Conservation (phyloP, 768 basidiomycete genomes). For the Lactarius hatsudake region DNA sequence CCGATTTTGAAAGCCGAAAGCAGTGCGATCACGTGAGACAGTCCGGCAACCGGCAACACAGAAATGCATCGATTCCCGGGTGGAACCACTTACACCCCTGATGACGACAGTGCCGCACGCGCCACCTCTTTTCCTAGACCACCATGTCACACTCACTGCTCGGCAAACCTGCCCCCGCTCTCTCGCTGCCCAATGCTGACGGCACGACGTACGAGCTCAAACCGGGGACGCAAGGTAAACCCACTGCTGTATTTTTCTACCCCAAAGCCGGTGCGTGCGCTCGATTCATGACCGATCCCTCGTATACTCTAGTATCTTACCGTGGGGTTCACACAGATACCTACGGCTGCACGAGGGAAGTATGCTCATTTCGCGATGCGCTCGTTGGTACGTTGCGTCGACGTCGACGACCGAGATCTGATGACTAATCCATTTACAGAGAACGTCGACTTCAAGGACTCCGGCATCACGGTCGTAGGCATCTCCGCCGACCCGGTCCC, state of each 20-base stretch:
- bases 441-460: constrained; percentile 61
- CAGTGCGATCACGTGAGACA: background rate
- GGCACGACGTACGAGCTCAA: constrained; percentile 59
- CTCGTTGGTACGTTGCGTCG: constrained; percentile 47
- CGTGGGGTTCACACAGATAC: constrained; percentile 43
- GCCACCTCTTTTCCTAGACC: background rate
- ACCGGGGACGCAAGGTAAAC: constrained; percentile 54
- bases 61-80: background rate
- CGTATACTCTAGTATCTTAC: background rate
- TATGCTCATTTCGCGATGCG: constrained; percentile 80
- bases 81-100: too few species aligned
- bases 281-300: constrained; percentile 13
- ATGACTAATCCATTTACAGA: constrained; percentile 37
- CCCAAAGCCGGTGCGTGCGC: constrained; percentile 57
- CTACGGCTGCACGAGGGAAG: constrained; percentile 78
- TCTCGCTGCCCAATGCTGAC: constrained; percentile 63
- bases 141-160: constrained; percentile 45
- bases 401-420: background rate
- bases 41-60: background rate
- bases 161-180: constrained; percentile 60
- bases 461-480: constrained; percentile 66
- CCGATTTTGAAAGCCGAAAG: too few species aligned
- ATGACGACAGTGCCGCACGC: background rate
- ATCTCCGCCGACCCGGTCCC: constrained; percentile 69
- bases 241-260: constrained; percentile 77